These are phyloP conservation scores for Ophiostoma novo-ulmi DNA, from an alignment of 2,329 filamentous ascomycete species.

Conservation along the genomic window DNA sequence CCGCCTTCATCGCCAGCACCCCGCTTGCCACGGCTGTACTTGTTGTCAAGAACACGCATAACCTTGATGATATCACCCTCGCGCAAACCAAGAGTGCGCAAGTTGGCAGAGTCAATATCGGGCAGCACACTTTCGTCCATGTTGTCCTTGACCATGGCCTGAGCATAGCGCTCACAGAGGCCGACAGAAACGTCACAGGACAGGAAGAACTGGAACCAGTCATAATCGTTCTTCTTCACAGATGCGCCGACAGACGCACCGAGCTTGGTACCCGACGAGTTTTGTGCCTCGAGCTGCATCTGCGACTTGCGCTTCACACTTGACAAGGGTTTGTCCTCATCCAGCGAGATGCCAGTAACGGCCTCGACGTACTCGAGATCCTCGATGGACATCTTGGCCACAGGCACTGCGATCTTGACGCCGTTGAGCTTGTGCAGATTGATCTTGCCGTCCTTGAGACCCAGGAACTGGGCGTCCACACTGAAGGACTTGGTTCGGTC, in stretches of 20 bases:
- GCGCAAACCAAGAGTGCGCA: constrained; percentile 85
- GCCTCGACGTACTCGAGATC: constrained; percentile 94
- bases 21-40: constrained; percentile 63
- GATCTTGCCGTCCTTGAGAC: constrained; percentile 85
- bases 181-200: constrained; percentile 86
- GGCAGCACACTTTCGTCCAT: constrained; percentile 93
- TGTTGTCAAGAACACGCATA: constrained; percentile 80
- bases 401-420: constrained; percentile 94
- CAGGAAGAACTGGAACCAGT: constrained; percentile 99
- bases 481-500: constrained; percentile 94
- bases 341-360: constrained; percentile 78
- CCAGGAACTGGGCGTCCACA: constrained; percentile 94
- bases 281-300: constrained; percentile 30
- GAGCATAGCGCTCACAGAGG: constrained; percentile 88
- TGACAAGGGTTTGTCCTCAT: constrained; percentile 89
- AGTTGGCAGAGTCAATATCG: constrained; percentile 75
- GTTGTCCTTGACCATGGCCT: constrained; percentile 81
- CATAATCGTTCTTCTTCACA: constrained; percentile 76
- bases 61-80: constrained; percentile 96
- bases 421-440: constrained; percentile 97
- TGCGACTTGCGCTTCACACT: constrained; percentile 58
- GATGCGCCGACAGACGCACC: constrained; percentile 60
- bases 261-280: constrained; percentile 36
- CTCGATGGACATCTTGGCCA: constrained; percentile 90
- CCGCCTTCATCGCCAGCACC: constrained; percentile 55